Conservation (phyloP, 306 rosid genomes). For the Rubus idaeus region DNA sequence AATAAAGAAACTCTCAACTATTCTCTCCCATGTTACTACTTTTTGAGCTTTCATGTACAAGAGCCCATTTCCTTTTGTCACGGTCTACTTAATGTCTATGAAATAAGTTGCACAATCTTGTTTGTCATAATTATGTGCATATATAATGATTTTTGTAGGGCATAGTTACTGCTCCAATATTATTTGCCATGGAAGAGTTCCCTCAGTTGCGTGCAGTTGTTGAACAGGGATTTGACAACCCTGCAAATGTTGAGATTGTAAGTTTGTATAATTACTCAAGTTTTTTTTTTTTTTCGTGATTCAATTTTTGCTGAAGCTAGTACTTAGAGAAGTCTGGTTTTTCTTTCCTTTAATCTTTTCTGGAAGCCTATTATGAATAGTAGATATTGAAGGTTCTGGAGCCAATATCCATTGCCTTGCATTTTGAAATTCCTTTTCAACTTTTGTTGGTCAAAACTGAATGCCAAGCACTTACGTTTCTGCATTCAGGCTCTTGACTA, state of each 20-base stretch:
- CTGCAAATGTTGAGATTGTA: conserved; percentile 70
- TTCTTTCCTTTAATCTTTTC: background rate
- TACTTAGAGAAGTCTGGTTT: background rate
- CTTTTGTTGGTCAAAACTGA: background rate
- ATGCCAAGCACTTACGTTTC: background rate
- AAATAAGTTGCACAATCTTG: background rate
- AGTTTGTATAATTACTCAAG: conserved; percentile 30
- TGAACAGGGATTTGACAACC: conserved; percentile 71
- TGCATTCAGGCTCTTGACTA: conserved; percentile 76
- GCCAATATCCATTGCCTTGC: background rate
- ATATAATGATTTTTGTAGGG: conserved; percentile 55
- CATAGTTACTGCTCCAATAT: conserved; percentile 83
- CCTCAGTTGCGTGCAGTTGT: conserved; percentile 75
- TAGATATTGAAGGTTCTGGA: background rate
- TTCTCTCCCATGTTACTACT: background rate
- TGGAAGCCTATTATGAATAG: background rate
- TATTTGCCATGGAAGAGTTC: conserved; percentile 96
- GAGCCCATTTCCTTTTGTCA: background rate
- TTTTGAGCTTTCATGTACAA: background rate
- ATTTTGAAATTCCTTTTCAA: background rate
- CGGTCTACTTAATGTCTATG: background rate
- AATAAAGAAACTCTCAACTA: background rate
- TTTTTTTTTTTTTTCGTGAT: background rate
- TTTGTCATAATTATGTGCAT: background rate
- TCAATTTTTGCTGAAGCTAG: conserved; percentile 7